Evolutionary conservation across 2,329 filamentous ascomycete genomes (phyloP).

Genomic region (Talaromyces sp.): DNA sequence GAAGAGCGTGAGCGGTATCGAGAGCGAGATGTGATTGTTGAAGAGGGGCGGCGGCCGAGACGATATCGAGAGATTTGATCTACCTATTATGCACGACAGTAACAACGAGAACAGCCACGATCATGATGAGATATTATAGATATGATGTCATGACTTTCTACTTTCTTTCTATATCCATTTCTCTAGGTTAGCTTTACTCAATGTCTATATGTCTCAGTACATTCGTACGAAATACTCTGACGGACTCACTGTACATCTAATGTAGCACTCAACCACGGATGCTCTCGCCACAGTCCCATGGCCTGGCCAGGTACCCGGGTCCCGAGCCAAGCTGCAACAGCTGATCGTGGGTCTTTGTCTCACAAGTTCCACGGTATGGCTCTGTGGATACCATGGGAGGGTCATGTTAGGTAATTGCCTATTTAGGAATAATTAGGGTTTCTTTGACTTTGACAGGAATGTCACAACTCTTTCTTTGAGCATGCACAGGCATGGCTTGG

Average conservation of each 20-base stretch:
- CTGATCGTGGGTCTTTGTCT: background rate
- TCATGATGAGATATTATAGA: background rate
- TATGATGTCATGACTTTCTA: background rate
- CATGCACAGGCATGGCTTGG: background rate
- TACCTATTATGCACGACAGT: background rate
- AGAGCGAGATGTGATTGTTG: slow-evolving; percentile 15
- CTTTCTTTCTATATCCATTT: background rate
- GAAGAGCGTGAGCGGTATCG: slow-evolving; percentile 14
- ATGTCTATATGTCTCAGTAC: background rate
- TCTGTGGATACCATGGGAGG: background rate
- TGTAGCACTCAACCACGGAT: background rate
- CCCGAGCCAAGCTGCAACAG: background rate
- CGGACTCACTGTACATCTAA: background rate
- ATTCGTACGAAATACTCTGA: background rate
- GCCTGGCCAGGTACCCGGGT: background rate
- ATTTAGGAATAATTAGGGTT: background rate
- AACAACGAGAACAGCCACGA: background rate
- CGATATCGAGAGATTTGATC: slow-evolving; percentile 18
- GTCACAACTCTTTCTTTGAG: background rate
- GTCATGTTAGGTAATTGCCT: background rate
- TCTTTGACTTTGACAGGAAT: background rate
- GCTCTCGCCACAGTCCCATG: background rate
- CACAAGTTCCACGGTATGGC: background rate
- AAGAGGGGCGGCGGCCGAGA: slow-evolving; percentile 9
- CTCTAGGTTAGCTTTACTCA: background rate